Evolutionary conservation across 345 rosid genomes (phyloP).

Genomic region (Gossypium raimondii): DNA sequence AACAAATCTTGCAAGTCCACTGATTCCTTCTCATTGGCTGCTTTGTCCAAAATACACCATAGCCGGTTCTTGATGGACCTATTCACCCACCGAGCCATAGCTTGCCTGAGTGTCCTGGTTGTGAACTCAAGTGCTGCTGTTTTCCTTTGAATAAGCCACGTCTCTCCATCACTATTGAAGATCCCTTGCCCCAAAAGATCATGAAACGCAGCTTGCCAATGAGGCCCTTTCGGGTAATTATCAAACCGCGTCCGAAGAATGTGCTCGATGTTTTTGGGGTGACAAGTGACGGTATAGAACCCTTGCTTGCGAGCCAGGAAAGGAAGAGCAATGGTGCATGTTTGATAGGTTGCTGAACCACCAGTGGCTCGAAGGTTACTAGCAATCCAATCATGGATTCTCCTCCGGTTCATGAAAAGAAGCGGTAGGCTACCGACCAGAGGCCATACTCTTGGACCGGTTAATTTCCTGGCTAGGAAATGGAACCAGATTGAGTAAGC

Average conservation of each 20-base stretch:
- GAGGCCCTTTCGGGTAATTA: slow-evolving; percentile 86
- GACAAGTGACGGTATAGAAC: slow-evolving; percentile 79
- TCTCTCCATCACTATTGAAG: slow-evolving; percentile 85
- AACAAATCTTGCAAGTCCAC: slow-evolving; percentile 84
- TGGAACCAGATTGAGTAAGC: slow-evolving; percentile 75
- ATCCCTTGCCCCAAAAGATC: slow-evolving; percentile 88
- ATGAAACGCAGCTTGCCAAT: slow-evolving; percentile 73
- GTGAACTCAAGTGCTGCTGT: slow-evolving; percentile 94
- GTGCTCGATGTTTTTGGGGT: slow-evolving; percentile 87
- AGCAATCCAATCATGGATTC: slow-evolving; percentile 80
- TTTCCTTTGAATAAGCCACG: slow-evolving; percentile 88
- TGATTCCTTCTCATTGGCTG: slow-evolving; percentile 33
- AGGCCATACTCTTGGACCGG: slow-evolving; percentile 71
- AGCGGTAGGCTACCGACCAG: slow-evolving; percentile 70
- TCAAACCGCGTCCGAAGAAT: slow-evolving; percentile 77
- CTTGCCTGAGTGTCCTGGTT: slow-evolving; percentile 75
- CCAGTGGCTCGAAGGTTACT: slow-evolving; percentile 64
- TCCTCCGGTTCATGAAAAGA: slow-evolving; percentile 49
- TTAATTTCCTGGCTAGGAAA: slow-evolving; percentile 49
- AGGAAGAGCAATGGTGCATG: slow-evolving; percentile 67
- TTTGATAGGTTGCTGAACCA: slow-evolving; percentile 69
- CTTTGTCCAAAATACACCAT: slow-evolving; percentile 63
- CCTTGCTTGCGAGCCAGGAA: slow-evolving; percentile 67
- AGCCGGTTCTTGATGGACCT: slow-evolving; percentile 72
- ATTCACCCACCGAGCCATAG: slow-evolving; percentile 95